Base-by-base conservation (phyloP, 2,329 filamentous ascomycete species). In the Sporothrix pallida region DNA sequence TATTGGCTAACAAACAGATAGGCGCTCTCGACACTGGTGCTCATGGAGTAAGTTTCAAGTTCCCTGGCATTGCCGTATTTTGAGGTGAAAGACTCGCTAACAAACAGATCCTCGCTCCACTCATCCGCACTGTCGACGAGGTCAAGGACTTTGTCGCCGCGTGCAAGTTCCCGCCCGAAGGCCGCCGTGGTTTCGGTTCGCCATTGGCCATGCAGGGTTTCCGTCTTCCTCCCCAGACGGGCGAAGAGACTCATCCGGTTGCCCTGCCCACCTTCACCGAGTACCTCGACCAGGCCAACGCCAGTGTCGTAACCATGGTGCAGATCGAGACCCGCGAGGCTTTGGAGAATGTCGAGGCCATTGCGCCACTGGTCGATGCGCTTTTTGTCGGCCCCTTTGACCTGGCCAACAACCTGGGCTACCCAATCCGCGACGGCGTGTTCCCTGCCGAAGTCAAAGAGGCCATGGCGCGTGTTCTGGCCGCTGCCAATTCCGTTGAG, bases 281-380 rank as follows among this genome's bases (percentile, higher is more conserved):
- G 74, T 90, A 89, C 75, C 83, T 89, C 70, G 84, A 87, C 76
- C 84, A 87, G 26, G 87, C 87, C 65, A 89, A 89, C 77, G 83
- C 84, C 9, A 84, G 84, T 44, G 83, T 92, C 26, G 79, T 92
- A 74, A 90, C 88, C 17, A 90, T 91, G 82, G 88, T 91, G 12
- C 90, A 92, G 80, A 91, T 92, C 71, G 90, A 92, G 81, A 91
- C 90, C 0, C 83, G 83, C 75, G 89, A 91, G 79, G 89, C 89
- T 0, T 82, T 92, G 15, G 86, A 88, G 0, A 81, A 82, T 13
- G 86, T 91, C 0, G 89, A 91, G 48, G 87, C 87, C 67, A 92
- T 92, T 79, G 89, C 88, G 83, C 86, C 23, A 83, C 90, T 26
- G 81, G 88, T 92, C 26, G 90, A 92, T 75, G 86, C 90, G 4